These are phyloP conservation scores for Pisolithus tinctorius DNA, from an alignment of 768 basidiomycete genomes.

Conservation along the genomic window DNA sequence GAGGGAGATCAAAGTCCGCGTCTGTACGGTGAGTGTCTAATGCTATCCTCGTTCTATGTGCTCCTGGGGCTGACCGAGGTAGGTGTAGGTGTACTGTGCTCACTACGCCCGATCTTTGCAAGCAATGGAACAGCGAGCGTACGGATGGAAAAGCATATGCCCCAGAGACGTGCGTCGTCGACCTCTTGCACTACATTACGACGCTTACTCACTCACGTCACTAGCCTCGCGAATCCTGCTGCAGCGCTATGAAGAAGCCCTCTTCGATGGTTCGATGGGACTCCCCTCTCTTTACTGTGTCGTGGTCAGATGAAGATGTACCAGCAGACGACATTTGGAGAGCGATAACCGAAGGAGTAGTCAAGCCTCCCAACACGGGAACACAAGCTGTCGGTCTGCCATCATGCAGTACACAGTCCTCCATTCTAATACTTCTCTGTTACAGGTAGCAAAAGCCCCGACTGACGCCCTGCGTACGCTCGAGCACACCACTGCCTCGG, in stretches of 20 bases:
- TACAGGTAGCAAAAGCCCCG: constrained; percentile 73
- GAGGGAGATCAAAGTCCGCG: constrained; percentile 75
- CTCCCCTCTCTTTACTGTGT: constrained; percentile 83
- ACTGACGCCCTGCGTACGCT: constrained; percentile 81
- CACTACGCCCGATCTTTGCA: constrained; percentile 68
- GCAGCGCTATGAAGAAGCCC: constrained; percentile 88
- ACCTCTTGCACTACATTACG: too few relatives aligned
- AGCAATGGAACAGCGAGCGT: constrained; percentile 63
- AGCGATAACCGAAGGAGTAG: constrained; percentile 66
- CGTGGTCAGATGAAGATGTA: constrained; percentile 63
- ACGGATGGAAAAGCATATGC: constrained; percentile 46
- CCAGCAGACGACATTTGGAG: constrained; percentile 73
- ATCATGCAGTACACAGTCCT: constrained; percentile 51
- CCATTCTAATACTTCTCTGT: neutral
- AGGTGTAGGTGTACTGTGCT: constrained; percentile 66
- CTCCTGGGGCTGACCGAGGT: constrained; percentile 2
- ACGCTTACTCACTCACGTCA: neutral
- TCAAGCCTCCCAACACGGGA: constrained; percentile 86
- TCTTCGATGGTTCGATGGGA: constrained; percentile 99
- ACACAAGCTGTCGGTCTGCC: constrained; percentile 17
- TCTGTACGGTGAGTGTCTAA: constrained; percentile 67
- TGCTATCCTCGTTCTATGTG: neutral
- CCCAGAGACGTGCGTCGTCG: constrained; percentile 60
- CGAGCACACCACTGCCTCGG: constrained; percentile 55
- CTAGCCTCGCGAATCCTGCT: constrained; percentile 42